Conservation (phyloP, 176 grass and related monocot species). For the Puya raimondii region DNA sequence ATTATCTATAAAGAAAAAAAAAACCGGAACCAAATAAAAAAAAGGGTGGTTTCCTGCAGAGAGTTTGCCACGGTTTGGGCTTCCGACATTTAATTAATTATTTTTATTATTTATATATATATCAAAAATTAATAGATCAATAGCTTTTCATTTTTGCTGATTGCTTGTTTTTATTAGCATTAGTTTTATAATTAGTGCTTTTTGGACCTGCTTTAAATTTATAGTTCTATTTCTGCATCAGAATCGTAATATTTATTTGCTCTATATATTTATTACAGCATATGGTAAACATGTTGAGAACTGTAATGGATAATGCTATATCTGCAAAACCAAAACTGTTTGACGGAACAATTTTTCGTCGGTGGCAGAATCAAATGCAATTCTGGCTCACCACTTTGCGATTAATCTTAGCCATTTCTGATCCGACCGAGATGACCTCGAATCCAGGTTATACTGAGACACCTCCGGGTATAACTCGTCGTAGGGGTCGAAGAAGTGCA, state of each 20-base stretch:
- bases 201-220: too few species aligned
- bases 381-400: neutral
- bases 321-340: neutral
- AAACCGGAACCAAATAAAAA: too few species aligned
- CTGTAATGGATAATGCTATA: neutral
- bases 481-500: neutral
- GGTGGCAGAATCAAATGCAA: neutral
- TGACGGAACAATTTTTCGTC: neutral
- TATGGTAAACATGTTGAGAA: neutral
- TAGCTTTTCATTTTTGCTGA: too few species aligned
- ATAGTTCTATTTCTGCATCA: too few species aligned
- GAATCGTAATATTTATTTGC: neutral
- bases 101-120: too few species aligned
- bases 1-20: too few species aligned
- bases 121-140: too few species aligned
- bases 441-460: neutral
- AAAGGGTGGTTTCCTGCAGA: too few species aligned
- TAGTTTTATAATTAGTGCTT: too few species aligned
- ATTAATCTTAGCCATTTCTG: neutral
- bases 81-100: too few species aligned
- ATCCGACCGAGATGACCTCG: neutral
- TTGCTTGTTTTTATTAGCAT: too few species aligned
- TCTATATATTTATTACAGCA: neutral
- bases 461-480: neutral
- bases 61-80: too few species aligned